A percentile compares a stretch with the other conserved stretches of the same genome.
Conservation (phyloP, 768 basidiomycete genomes). For the Dacryopinax primogenitus region DNA sequence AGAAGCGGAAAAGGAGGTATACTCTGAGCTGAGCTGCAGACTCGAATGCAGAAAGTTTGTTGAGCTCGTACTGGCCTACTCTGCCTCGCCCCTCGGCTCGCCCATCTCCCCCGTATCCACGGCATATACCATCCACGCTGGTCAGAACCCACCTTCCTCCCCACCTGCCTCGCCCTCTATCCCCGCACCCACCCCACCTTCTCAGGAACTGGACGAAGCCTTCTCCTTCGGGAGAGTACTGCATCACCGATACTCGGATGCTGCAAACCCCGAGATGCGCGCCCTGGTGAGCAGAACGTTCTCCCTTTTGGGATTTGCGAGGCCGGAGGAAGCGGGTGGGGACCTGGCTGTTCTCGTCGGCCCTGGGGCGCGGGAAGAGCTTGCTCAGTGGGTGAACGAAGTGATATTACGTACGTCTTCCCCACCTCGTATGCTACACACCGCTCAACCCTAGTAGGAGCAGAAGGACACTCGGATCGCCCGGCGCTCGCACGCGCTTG, state of each 20-base stretch:
- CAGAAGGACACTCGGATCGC: not conserved
- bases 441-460: not conserved
- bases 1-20: conserved; percentile 32
- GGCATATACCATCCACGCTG: not conserved
- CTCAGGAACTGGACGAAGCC: not conserved
- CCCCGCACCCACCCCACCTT: not conserved
- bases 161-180: not conserved
- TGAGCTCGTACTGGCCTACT: conserved; percentile 48
- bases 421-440: not conserved
- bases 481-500: not conserved
- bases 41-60: conserved; percentile 75
- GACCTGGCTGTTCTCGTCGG: not conserved
- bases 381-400: conserved; percentile 2
- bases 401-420: not conserved
- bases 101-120: not conserved
- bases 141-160: conserved; percentile 4
- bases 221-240: not conserved
- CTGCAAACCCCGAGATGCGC: not conserved
- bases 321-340: not conserved
- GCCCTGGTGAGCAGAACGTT: not conserved
- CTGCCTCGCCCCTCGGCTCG: not conserved
- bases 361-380: not conserved
- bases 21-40: conserved; percentile 64
- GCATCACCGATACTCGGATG: not conserved
- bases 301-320: not conserved